phyloP scores from a whole-genome alignment of 768 basidiomycete species.

The Hysterangium stoloniferum region DNA sequence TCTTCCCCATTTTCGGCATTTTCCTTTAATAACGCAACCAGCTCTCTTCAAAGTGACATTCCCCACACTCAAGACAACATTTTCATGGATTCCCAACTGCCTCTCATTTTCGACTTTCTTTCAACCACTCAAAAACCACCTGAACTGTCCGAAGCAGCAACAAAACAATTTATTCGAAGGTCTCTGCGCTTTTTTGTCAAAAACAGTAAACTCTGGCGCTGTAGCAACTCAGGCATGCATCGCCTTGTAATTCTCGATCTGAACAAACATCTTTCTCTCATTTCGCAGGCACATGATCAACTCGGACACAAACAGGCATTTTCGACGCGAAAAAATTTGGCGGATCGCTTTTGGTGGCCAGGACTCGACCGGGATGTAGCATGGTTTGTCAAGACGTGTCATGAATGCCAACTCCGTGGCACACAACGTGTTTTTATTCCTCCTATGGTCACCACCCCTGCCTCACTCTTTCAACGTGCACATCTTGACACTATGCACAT shows the following conservation, averaged over 20 bases:
- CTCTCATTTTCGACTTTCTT: not conserved
- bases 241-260: conserved; percentile 14
- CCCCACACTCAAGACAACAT: not conserved
- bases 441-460: conserved; percentile 13
- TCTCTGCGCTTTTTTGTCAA: conserved; percentile 7
- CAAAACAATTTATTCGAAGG: not conserved
- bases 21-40: not conserved
- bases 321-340: conserved; percentile 4
- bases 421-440: conserved; percentile 18
- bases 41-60: too few relatives aligned
- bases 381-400: conserved; percentile 24
- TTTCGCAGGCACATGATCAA: conserved; percentile 15
- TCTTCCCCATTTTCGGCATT: not conserved
- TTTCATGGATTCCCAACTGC: not conserved
- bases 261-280: not conserved
- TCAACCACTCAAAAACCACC: not conserved
- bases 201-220: conserved; percentile 13
- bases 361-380: conserved; percentile 14
- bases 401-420: conserved; percentile 29
- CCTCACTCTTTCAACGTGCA: conserved; percentile 25
- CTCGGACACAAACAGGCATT: conserved; percentile 17
- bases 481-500: conserved; percentile 36
- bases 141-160: not conserved
- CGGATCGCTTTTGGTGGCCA: conserved; percentile 22
- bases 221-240: conserved; percentile 12